A percentile compares a stretch with the other conserved stretches of the same genome.
phyloP scores from a whole-genome alignment of 2,329 filamentous ascomycete species.

The Penicillium sp. region DNA sequence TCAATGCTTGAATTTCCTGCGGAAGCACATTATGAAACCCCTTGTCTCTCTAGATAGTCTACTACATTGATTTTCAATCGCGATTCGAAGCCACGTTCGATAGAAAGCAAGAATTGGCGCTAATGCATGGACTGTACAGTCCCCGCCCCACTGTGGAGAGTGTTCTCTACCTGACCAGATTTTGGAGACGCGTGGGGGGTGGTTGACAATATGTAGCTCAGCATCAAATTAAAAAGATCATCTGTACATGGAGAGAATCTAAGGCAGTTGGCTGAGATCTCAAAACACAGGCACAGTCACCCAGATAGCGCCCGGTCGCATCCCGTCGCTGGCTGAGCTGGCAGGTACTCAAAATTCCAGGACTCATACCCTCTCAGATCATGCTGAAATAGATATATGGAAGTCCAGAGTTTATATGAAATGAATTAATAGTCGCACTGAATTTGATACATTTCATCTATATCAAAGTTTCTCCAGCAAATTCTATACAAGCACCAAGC shows the following conservation, averaged over 20 bases:
- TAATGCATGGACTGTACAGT: slow-evolving; percentile 4
- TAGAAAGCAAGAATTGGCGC: neutral
- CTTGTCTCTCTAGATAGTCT: neutral
- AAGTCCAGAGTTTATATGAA: too few species aligned
- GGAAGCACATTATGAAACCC: neutral
- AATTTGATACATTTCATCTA: too few species aligned
- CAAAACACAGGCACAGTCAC: too few species aligned
- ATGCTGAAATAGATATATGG: too few species aligned
- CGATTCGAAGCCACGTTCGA: neutral
- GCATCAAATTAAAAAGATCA: neutral
- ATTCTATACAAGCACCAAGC: neutral
- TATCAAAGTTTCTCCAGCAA: neutral
- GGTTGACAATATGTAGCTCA: neutral
- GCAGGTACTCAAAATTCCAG: too few species aligned
- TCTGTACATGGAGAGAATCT: too few species aligned
- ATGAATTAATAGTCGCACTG: too few species aligned
- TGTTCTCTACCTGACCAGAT: neutral
- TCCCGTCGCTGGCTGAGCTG: too few species aligned
- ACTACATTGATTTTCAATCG: neutral
- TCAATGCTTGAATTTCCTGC: neutral
- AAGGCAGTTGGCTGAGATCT: neutral
- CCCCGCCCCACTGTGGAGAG: neutral
- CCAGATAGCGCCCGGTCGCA: neutral
- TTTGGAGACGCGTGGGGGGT: neutral
- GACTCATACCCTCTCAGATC: too few species aligned